Conservation (phyloP, 2,329 filamentous ascomycete genomes). For the Paraconiothyrium sp. region DNA sequence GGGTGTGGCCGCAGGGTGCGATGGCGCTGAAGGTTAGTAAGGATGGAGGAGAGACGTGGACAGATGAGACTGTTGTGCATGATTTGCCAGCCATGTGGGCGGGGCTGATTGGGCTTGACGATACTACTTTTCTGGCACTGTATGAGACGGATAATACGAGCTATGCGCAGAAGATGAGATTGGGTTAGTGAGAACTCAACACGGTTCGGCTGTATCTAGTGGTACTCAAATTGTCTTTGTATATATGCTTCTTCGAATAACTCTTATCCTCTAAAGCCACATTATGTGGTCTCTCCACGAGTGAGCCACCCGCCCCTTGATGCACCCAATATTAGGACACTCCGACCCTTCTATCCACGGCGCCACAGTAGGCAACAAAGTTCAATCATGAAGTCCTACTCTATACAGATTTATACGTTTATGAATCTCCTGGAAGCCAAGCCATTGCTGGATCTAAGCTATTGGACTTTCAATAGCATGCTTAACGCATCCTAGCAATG, state of each 20-base stretch:
- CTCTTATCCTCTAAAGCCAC: too few relatives aligned
- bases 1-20: conserved; percentile 26
- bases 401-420: too few relatives aligned
- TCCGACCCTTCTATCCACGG: too few relatives aligned
- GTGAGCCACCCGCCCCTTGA: too few relatives aligned
- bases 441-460: too few relatives aligned
- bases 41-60: conserved; percentile 41
- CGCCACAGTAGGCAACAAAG: too few relatives aligned
- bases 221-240: background rate
- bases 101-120: conserved; percentile 38
- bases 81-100: conserved; percentile 39
- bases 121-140: conserved; percentile 36
- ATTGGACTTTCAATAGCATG: too few relatives aligned
- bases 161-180: conserved; percentile 37
- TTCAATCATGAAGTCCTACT: too few relatives aligned
- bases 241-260: background rate
- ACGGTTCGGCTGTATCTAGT: background rate
- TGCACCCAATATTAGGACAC: too few relatives aligned
- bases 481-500: too few relatives aligned
- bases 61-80: conserved; percentile 42
- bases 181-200: conserved; percentile 9
- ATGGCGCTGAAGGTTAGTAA: conserved; percentile 39
- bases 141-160: conserved; percentile 35
- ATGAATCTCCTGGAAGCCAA: too few relatives aligned
- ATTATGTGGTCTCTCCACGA: too few relatives aligned